A percentile compares a stretch with the other conserved stretches of the same genome.
Evolutionary conservation across 2,329 filamentous ascomycete species (phyloP).

Genomic region (Chalara sp.): DNA sequence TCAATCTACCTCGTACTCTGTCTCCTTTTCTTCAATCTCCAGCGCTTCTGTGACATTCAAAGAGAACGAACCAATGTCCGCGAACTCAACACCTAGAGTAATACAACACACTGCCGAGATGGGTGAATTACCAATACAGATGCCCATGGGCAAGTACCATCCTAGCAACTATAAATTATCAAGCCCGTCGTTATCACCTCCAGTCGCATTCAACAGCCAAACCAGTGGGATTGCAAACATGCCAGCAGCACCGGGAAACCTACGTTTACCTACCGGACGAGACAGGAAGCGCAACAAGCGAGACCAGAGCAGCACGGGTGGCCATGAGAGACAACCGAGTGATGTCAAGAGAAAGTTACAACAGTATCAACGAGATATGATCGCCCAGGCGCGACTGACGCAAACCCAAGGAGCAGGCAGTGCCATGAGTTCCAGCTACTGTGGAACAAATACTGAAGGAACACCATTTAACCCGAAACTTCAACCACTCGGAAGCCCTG

Average conservation of each 20-base stretch:
- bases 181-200: not conserved
- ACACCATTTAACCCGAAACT: constrained; percentile 42
- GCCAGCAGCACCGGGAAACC: constrained; percentile 24
- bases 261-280: constrained; percentile 18
- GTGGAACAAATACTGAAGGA: too few relatives aligned
- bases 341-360: constrained; percentile 46
- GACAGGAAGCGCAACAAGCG: constrained; percentile 26
- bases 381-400: constrained; percentile 47
- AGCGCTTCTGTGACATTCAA: too few relatives aligned
- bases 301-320: not conserved
- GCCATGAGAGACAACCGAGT: constrained; percentile 33
- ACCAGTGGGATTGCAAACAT: constrained; percentile 4
- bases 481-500: constrained; percentile 48
- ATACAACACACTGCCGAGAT: not conserved
- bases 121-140: constrained; percentile 6
- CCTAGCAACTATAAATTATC: constrained; percentile 49
- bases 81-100: constrained; percentile 2
- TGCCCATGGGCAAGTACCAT: constrained; percentile 57
- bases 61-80: constrained; percentile 1
- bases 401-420: not conserved
- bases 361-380: constrained; percentile 56
- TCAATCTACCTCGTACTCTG: constrained; percentile 21
- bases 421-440: too few relatives aligned
- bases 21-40: not conserved
- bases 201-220: not conserved